These are phyloP conservation scores for Colletotrichum siamense DNA, from an alignment of 2,329 filamentous ascomycete species.

Conservation along the genomic window DNA sequence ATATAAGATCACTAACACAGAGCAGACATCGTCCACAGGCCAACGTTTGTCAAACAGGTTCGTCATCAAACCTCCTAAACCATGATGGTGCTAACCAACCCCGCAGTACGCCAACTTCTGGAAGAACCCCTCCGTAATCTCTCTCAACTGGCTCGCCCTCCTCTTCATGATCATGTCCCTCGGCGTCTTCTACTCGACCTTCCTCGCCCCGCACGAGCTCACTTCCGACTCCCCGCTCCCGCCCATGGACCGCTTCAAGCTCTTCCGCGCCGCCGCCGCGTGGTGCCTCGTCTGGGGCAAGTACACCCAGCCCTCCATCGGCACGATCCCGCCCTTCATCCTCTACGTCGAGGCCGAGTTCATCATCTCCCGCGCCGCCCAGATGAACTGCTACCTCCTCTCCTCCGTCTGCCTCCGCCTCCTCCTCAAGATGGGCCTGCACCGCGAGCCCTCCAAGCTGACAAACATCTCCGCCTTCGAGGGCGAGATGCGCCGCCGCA, in stretches of 20 bases:
- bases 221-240: slow-evolving; percentile 41
- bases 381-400: slow-evolving; percentile 61
- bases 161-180: slow-evolving; percentile 53
- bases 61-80: not conserved
- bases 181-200: slow-evolving; percentile 50
- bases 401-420: slow-evolving; percentile 55
- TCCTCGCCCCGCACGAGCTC: slow-evolving; percentile 49
- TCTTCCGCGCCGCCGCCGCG: slow-evolving; percentile 55
- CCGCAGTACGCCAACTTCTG: slow-evolving; percentile 56
- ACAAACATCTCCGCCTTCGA: slow-evolving; percentile 56
- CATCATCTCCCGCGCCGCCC: slow-evolving; percentile 52
- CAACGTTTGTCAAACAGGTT: slow-evolving; percentile 53
- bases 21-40: slow-evolving; percentile 58
- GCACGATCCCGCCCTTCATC: slow-evolving; percentile 56
- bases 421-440: slow-evolving; percentile 64
- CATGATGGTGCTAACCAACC: not conserved
- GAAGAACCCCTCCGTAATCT: slow-evolving; percentile 41
- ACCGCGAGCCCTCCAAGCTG: slow-evolving; percentile 59
- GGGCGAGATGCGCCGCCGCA: slow-evolving; percentile 58
- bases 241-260: slow-evolving; percentile 49
- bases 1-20: slow-evolving; percentile 13
- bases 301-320: slow-evolving; percentile 53
- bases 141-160: slow-evolving; percentile 55
- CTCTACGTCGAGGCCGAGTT: slow-evolving; percentile 61
- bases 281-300: slow-evolving; percentile 56